Evolutionary conservation across 1,284 basidiomycete genomes (phyloP).

Genomic region (Moesziomyces parantarcticus): DNA sequence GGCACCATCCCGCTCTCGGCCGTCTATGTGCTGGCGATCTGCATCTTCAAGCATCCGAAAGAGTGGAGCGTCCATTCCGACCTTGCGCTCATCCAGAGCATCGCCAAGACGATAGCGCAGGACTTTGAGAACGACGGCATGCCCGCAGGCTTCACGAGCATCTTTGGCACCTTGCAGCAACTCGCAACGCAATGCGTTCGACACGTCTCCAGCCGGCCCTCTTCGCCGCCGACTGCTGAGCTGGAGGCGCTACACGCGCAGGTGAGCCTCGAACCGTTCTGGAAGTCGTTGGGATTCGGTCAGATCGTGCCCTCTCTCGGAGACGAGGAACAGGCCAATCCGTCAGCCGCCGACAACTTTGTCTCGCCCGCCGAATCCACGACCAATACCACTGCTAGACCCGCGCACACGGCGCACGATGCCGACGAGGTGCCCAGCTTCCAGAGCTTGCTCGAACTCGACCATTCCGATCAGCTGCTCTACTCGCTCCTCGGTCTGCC

Average conservation of each 20-base stretch:
- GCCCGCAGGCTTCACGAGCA: constrained; percentile 10
- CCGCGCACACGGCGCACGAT: too few species aligned
- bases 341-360: not conserved
- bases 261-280: constrained; percentile 12
- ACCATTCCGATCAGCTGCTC: constrained; percentile 9
- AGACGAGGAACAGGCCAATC: not conserved
- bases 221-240: not conserved
- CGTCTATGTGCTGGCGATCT: constrained; percentile 17
- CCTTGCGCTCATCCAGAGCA: constrained; percentile 14
- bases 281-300: constrained; percentile 8
- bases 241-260: not conserved
- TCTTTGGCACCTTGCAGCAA: constrained; percentile 14
- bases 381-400: too few species aligned
- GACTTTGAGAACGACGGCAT: constrained; percentile 11
- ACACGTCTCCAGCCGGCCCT: constrained; percentile 1
- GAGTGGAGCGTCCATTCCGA: constrained; percentile 14
- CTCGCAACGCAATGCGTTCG: constrained; percentile 8
- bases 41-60: constrained; percentile 16
- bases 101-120: constrained; percentile 4
- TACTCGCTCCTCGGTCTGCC: constrained; percentile 11
- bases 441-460: constrained; percentile 7
- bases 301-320: constrained; percentile 2
- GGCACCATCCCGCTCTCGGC: constrained; percentile 13
- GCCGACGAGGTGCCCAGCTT: not conserved
- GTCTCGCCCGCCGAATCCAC: not conserved